Base-by-base conservation (phyloP, 2,329 filamentous ascomycete genomes). In the Pseudogymnoascus sp. region DNA sequence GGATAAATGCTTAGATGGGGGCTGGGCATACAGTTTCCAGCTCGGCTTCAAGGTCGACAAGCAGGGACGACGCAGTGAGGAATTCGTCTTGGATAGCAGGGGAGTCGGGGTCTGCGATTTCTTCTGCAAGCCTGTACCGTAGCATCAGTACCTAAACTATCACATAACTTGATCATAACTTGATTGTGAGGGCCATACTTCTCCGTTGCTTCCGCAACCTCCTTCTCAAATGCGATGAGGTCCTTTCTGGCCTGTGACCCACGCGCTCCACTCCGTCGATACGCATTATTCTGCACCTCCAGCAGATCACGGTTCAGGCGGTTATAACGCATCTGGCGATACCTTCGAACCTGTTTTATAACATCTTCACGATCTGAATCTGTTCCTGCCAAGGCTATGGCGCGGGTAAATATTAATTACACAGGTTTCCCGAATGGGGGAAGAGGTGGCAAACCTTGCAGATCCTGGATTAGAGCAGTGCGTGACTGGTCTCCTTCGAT, bases 191-290 rank as follows among this genome's bases (percentile, higher is more conserved):
- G 4, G 14, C 8, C 60, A 68, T 79, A 71, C 70, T 66, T 65
- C 62, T 68, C 66, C 46, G 66, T 63, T 7, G 69, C 87, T 53
- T 85, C 82, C 9, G 83, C 80, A 2, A 90, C 79, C 14, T 82
- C 82, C 66, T 86, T 86, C 70, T 96, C 91, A 28, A 87, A 83
- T 3, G 82, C 82, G 60, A 86, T 84, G 16, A 95, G 75, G 1
- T 86, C 84, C 69, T 95, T 93, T n/a, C 90, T 80, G 0, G 90
- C 90, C 65, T 88, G 83, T 71, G 89, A 77, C 0, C 91, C 91
- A 43, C 91, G 78, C 1, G 89, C 83, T 36, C 91, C 91, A 69
- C 90, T 93, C 61, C 90, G 80, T 42, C 91, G 76, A 43, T 85
- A 80, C 6, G 90, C 90, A 70, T 91, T 86, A 67, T 92, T 90